These are phyloP conservation scores for Gelatoporia subvermispora DNA, from an alignment of 768 basidiomycete genomes.

Conservation along the genomic window DNA sequence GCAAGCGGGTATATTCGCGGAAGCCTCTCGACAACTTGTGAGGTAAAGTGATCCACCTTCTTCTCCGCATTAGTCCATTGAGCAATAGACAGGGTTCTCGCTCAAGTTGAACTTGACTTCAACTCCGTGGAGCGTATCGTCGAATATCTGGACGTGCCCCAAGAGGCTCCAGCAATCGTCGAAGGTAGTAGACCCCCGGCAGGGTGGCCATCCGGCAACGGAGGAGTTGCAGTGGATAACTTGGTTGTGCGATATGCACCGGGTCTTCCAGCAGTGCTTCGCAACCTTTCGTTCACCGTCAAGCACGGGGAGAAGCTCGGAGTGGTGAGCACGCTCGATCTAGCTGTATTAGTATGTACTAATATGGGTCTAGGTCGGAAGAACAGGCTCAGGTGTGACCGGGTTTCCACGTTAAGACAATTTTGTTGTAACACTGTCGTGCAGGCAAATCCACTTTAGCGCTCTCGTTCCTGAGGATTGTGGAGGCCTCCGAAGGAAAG, in stretches of 20 bases:
- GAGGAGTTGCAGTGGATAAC: slow-evolving; percentile 52
- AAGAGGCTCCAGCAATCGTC: slow-evolving; percentile 62
- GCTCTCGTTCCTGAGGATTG: slow-evolving; percentile 44
- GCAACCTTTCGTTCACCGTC: slow-evolving; percentile 53
- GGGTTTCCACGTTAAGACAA: not conserved
- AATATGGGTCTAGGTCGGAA: slow-evolving; percentile 45
- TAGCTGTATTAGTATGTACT: not conserved
- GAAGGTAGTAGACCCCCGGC: slow-evolving; percentile 58
- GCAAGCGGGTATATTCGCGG: slow-evolving; percentile 64
- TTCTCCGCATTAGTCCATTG: not conserved
- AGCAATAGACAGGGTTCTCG: slow-evolving; percentile 43
- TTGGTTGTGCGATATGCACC: slow-evolving; percentile 61
- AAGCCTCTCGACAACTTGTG: slow-evolving; percentile 62
- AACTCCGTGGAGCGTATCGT: slow-evolving; percentile 71
- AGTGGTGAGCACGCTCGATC: slow-evolving; percentile 38
- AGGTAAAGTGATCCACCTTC: slow-evolving; percentile 29
- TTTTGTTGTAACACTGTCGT: not conserved
- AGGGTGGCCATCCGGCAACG: slow-evolving; percentile 62
- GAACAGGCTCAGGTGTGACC: slow-evolving; percentile 56
- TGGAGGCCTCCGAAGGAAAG: slow-evolving; percentile 51
- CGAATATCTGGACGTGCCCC: slow-evolving; percentile 62
- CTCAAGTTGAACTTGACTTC: slow-evolving; percentile 69
- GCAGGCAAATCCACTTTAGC: slow-evolving; percentile 29
- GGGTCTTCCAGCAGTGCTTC: slow-evolving; percentile 55
- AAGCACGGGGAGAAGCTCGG: slow-evolving; percentile 64